phyloP scores from a whole-genome alignment of 148 eudicot genomes.

The Rhododendron williamsianum region DNA sequence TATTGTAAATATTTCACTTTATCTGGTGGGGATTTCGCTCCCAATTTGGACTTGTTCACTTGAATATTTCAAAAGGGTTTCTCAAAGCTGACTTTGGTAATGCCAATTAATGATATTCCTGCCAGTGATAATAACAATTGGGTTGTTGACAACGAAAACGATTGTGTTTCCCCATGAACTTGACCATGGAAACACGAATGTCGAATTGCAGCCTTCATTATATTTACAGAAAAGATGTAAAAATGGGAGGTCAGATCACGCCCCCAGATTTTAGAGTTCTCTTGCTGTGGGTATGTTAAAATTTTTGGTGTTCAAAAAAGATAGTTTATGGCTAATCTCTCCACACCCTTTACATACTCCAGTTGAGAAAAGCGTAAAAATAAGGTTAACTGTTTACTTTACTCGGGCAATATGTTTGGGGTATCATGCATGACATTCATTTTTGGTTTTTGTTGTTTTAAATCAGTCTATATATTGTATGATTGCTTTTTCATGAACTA shows the following conservation, averaged over 20 bases:
- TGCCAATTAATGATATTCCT: not conserved
- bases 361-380: not conserved
- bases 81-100: not conserved
- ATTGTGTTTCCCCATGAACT: not conserved
- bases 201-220: not conserved
- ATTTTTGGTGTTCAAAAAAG: not conserved
- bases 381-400: not conserved
- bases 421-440: not conserved
- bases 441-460: not conserved
- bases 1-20: not conserved
- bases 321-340: not conserved
- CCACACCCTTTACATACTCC: not conserved
- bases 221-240: not conserved
- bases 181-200: not conserved
- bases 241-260: not conserved
- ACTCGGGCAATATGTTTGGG: not conserved
- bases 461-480: not conserved
- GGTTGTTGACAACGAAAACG: no score
- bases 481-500: not conserved
- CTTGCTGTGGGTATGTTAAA: not conserved
- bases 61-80: not conserved
- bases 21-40: not conserved
- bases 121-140: not conserved
- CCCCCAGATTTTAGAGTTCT: not conserved
- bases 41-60: not conserved